phyloP scores from a whole-genome alignment of 768 basidiomycete species.

The Russula virescens region DNA sequence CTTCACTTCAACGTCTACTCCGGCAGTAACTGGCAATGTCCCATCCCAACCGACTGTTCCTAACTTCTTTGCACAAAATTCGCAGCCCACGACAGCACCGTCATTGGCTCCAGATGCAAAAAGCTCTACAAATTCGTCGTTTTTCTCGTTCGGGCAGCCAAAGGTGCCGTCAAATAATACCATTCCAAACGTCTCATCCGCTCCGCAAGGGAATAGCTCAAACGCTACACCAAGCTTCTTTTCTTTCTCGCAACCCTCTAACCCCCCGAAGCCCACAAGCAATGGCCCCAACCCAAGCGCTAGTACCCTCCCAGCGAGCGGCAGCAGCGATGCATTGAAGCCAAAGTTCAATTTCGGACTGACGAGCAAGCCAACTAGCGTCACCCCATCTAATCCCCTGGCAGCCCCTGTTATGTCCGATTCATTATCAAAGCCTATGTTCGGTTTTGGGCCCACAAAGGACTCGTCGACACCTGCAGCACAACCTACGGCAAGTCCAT shows the following conservation, averaged over 20 bases:
- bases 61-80: slow-evolving; percentile 29
- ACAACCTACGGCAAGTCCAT: slow-evolving; percentile 10
- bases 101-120: neutral
- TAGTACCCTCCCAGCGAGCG: slow-evolving; percentile 10
- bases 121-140: neutral
- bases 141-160: slow-evolving; percentile 5
- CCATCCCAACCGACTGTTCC: slow-evolving; percentile 24
- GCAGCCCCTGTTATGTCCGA: slow-evolving; percentile 7
- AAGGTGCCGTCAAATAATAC: slow-evolving; percentile 17
- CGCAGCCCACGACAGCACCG: neutral
- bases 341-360: slow-evolving; percentile 26
- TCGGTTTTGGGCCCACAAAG: slow-evolving; percentile 6
- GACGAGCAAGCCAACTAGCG: slow-evolving; percentile 15
- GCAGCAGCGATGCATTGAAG: slow-evolving; percentile 9
- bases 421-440: neutral
- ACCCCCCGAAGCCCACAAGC: neutral
- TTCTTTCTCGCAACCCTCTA: slow-evolving; percentile 3
- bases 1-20: slow-evolving; percentile 18
- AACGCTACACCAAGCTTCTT: neutral
- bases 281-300: slow-evolving; percentile 2
- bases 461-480: neutral
- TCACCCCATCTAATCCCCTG: slow-evolving; percentile 10
- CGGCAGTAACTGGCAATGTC: slow-evolving; percentile 14
- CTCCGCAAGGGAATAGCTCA: slow-evolving; percentile 1
- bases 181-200: slow-evolving; percentile 17